A percentile compares a stretch with the other conserved stretches of the same genome.
These are phyloP conservation scores for Madurella fahalii DNA, from an alignment of 2,329 filamentous ascomycete species.

Conservation along the genomic window DNA sequence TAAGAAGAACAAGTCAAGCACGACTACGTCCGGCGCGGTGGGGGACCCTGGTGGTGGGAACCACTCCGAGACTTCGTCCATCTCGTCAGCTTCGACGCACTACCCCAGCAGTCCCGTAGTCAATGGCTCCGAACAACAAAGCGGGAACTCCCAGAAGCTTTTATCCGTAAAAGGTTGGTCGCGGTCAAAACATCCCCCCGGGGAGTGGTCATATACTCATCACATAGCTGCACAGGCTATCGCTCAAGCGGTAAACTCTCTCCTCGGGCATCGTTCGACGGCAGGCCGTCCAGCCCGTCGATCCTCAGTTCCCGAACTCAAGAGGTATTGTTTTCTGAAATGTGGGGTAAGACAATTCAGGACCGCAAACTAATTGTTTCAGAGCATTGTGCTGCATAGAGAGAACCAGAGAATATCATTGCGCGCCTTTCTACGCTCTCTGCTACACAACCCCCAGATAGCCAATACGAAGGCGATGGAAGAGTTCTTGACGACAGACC, in stretches of 20 bases:
- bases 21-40: slow-evolving; percentile 57
- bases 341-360: too few relatives aligned
- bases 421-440: slow-evolving; percentile 80
- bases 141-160: slow-evolving; percentile 34
- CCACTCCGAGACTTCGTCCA: slow-evolving; percentile 73
- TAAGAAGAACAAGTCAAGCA: slow-evolving; percentile 83
- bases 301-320: slow-evolving; percentile 25
- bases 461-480: slow-evolving; percentile 77
- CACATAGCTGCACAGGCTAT: slow-evolving; percentile 26
- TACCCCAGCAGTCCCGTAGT: slow-evolving; percentile 38
- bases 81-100: slow-evolving; percentile 75
- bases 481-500: slow-evolving; percentile 74
- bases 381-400: slow-evolving; percentile 62
- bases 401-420: slow-evolving; percentile 90
- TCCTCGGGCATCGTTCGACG: slow-evolving; percentile 45
- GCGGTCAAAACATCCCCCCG: not conserved
- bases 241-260: slow-evolving; percentile 36
- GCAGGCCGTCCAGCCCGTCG: slow-evolving; percentile 30
- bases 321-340: slow-evolving; percentile 20
- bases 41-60: slow-evolving; percentile 50
- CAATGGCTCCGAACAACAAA: slow-evolving; percentile 21
- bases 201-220: not conserved
- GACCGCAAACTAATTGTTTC: slow-evolving; percentile 13
- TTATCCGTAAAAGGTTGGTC: slow-evolving; percentile 41
- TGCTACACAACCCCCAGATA: slow-evolving; percentile 80